Conservation (phyloP, 2,329 filamentous ascomycete genomes). For the Penicillium sp. region DNA sequence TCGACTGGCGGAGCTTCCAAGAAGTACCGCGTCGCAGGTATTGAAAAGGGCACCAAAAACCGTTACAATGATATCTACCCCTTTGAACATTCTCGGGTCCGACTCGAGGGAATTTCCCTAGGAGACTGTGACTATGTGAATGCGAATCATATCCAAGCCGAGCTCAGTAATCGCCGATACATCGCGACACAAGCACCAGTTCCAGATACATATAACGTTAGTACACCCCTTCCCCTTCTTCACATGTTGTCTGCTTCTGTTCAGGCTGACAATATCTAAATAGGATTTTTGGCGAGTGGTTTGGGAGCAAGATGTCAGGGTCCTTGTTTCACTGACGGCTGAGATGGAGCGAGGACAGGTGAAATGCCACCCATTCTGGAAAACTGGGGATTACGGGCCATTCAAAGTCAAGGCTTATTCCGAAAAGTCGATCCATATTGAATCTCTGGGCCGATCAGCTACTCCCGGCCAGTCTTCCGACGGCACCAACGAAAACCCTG, state of each 20-base stretch:
- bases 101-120: conserved; percentile 64
- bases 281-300: conserved; percentile 97
- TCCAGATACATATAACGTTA: conserved; percentile 84
- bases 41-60: conserved; percentile 94
- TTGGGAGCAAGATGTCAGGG: conserved; percentile 94
- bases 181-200: conserved; percentile 95
- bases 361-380: conserved; percentile 96
- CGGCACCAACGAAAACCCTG: conserved; percentile 52
- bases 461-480: conserved; percentile 24
- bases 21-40: conserved; percentile 75
- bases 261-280: not conserved
- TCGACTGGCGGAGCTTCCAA: conserved; percentile 40
- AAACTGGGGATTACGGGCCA: conserved; percentile 71
- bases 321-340: conserved; percentile 95
- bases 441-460: conserved; percentile 52
- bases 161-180: conserved; percentile 84
- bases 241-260: not conserved
- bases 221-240: conserved; percentile 29
- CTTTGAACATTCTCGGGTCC: conserved; percentile 90
- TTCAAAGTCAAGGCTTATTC: conserved; percentile 75
- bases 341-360: conserved; percentile 90
- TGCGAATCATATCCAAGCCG: conserved; percentile 79
- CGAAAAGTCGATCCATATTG: conserved; percentile 78
- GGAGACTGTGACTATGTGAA: conserved; percentile 92
- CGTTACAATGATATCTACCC: conserved; percentile 97